Evolutionary conservation across 2,329 filamentous ascomycete species (phyloP), one percentile per base, ranked within the genome.

Genomic region (Thelonectria rubi): DNA sequence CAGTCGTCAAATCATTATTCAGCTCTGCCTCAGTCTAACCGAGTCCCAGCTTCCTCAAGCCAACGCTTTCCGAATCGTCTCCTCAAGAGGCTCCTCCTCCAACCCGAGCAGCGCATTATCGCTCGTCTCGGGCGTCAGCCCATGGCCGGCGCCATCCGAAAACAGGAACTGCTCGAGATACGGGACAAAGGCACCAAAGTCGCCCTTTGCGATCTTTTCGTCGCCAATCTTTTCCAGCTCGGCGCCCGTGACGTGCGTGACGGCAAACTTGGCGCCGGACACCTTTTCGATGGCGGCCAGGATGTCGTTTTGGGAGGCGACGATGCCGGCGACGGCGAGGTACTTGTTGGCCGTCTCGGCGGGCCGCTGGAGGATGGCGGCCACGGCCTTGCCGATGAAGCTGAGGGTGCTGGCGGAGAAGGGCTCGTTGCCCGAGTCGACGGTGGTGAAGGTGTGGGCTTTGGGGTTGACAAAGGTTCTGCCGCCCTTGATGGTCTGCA

Each of bases 291-390:
- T 75, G 0, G 80, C 71, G 12, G 76, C 73, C 1, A 90, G 70
- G 2, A 91, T 74, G 64, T 89, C 79, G 17, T 84, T 84, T 73
- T 89, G 87, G 1, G 83, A 82, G 0, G 83, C 81, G 30, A 81
- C 81, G 66, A 88, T 86, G 0, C 83, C 87, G 3, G 85, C 81
- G 15, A 89, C 75, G 52, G 80, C 81, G 30, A 91, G 72, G 71
- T 87, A 85, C 62, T 83, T 79, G 72, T 90, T 90, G 37, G 79
- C 81, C 0, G 86, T 88, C 59, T 80, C 75, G 2, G 80, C 78
- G 0, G 82, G 79, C 40, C 74, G 80, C 68, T 76, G 77, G 15
- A 90, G 73, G 21, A 86, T 76, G 6, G 80, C 78, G 8, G 80
- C 80, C 0, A 88, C 79, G 0, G 85, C 82, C 47, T 79, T 75